A percentile compares a stretch with the other conserved stretches of the same genome.
Conservation (phyloP, 1,284 basidiomycete species). For the Pseudozyma tsukubaensis region DNA sequence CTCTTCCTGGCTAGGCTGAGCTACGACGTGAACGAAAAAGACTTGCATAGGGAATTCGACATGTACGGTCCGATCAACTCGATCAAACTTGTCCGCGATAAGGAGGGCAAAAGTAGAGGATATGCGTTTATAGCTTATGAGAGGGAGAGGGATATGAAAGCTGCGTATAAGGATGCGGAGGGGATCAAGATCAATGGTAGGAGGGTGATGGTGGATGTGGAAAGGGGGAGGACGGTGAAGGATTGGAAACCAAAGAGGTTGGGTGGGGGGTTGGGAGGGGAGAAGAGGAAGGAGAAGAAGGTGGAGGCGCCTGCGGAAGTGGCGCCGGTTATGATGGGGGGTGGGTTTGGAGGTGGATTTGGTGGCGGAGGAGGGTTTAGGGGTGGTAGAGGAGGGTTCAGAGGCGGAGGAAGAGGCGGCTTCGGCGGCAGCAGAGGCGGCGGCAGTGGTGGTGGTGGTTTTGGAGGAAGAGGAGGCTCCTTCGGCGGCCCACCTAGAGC, state of each 20-base stretch:
- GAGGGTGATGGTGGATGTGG: slow-evolving; percentile 94
- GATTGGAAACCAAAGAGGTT: slow-evolving; percentile 97
- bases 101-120: slow-evolving; percentile 82
- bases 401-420: slow-evolving; percentile 14
- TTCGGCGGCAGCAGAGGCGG: slow-evolving; percentile 20
- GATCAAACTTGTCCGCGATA: slow-evolving; percentile 87
- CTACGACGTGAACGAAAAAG: slow-evolving; percentile 87
- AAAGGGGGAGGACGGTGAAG: slow-evolving; percentile 94
- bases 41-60: slow-evolving; percentile 93
- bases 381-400: slow-evolving; percentile 51
- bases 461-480: not conserved
- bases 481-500: slow-evolving; percentile 2
- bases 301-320: slow-evolving; percentile 23
- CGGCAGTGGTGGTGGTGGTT: slow-evolving; percentile 2
- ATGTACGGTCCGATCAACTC: slow-evolving; percentile 92
- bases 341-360: slow-evolving; percentile 32
- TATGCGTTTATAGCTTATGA: slow-evolving; percentile 99
- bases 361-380: slow-evolving; percentile 53
- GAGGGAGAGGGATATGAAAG: slow-evolving; percentile 93
- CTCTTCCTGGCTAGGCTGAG: slow-evolving; percentile 92
- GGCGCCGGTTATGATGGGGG: not conserved
- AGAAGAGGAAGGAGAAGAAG: slow-evolving; percentile 72
- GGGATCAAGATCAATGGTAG: slow-evolving; percentile 95
- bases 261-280: slow-evolving; percentile 93
- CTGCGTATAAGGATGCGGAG: slow-evolving; percentile 99